Percentiles rank a stretch among this genome's conserved stretches.
These are phyloP conservation scores for Metschnikowia kofuensis DNA, from an alignment of 805 yeast genomes.

Conservation along the genomic window DNA sequence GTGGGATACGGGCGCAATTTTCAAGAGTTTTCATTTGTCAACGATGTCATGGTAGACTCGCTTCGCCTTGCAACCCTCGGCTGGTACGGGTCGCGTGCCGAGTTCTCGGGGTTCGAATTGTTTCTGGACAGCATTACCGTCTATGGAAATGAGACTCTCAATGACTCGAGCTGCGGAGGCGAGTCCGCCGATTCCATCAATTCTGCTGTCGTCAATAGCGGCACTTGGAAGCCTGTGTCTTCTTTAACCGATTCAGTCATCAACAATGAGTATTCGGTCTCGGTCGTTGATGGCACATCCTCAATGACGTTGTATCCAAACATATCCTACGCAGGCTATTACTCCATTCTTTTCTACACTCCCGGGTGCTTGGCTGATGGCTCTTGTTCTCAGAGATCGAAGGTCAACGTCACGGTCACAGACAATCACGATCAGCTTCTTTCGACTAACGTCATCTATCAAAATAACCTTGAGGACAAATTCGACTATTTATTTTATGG, in stretches of 20 bases:
- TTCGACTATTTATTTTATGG: slow-evolving; percentile 80
- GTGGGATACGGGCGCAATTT: slow-evolving; percentile 48
- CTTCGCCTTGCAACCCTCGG: slow-evolving; percentile 62
- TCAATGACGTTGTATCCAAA: slow-evolving; percentile 57
- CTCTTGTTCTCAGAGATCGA: slow-evolving; percentile 70
- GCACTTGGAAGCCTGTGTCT: slow-evolving; percentile 29
- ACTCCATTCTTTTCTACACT: slow-evolving; percentile 69
- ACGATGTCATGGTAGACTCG: slow-evolving; percentile 57
- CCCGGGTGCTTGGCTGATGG: slow-evolving; percentile 78
- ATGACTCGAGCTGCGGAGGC: slow-evolving; percentile 58
- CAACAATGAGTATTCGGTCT: slow-evolving; percentile 34
- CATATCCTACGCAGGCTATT: slow-evolving; percentile 69
- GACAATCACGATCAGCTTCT: slow-evolving; percentile 46
- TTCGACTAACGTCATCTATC: slow-evolving; percentile 54
- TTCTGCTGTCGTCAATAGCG: slow-evolving; percentile 24
- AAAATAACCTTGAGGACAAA: slow-evolving; percentile 75
- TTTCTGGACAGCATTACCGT: slow-evolving; percentile 58
- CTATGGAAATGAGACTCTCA: slow-evolving; percentile 73
- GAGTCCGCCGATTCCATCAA: slow-evolving; percentile 24
- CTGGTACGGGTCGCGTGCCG: slow-evolving; percentile 69
- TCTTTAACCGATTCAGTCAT: slow-evolving; percentile 22
- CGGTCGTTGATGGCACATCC: slow-evolving; percentile 26
- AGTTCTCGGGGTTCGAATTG: slow-evolving; percentile 68
- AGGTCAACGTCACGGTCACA: slow-evolving; percentile 69
- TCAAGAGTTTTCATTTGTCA: slow-evolving; percentile 81